Evolutionary conservation across 805 yeast species (phyloP), one percentile per base, ranked within the genome.

Genomic region (Yamadazyma sp.): DNA sequence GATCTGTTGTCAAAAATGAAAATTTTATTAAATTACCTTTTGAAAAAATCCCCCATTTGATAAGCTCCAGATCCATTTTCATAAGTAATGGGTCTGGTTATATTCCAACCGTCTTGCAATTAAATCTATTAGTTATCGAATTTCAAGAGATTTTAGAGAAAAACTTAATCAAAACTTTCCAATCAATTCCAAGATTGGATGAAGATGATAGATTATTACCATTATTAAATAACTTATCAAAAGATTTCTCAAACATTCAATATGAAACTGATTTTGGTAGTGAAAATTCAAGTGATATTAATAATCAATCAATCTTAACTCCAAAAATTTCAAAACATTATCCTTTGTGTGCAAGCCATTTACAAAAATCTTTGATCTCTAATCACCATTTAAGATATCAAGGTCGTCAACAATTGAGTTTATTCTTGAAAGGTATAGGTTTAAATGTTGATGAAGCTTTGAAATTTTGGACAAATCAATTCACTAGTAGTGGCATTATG

Each of bases 141-240:
- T 91, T 82, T 55, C 64, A 76, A 23, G 70, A 65, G 25, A 56
- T 64, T 37, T 62, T 89, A 35, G 54, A 57, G 2, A 53, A 58
- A 12, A 76, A 78, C 14, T 65, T 93, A 44, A 60, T 78, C 15
- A 61, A 69, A 30, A 86, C 97, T 0, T 80, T 87, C 48, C 84
- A 83, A 52, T 74, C 84, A 14, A 63, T 88, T 36, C 94, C 96
- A 5, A 71, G 89, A 8, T 65, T 91, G 37, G 96, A 88, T 52
- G 98, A 91, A 62, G 96, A 88, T 52, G 94, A 88, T 54, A 70
- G 99, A 39, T 62, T 93, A 29, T 63, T 88, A 33, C 97, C 97
- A 1, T 78, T 93, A 19, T 67, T 93, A 43, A 78, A 79, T 50
- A 88, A 89, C 50, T 60, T 93, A 30, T 78, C 94, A 0, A 72